phyloP scores from a whole-genome alignment of 2,329 filamentous ascomycete genomes.

The Xylaria multiplex region DNA sequence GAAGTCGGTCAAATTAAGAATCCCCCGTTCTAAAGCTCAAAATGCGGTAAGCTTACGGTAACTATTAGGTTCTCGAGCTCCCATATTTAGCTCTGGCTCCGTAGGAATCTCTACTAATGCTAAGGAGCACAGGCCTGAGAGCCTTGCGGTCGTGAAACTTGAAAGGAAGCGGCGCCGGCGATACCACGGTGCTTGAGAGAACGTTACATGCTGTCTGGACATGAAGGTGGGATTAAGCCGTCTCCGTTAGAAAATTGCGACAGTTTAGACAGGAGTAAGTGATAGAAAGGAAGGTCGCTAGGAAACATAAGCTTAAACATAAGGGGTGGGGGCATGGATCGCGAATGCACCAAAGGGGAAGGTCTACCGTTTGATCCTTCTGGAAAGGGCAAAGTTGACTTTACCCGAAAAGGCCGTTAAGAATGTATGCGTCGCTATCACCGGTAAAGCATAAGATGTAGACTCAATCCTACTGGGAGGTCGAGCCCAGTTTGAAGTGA shows the following conservation, averaged over 20 bases:
- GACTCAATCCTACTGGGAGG: constrained; percentile 16
- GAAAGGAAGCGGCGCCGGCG: constrained; percentile 23
- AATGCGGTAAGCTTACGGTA: constrained; percentile 19
- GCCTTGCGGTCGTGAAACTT: constrained; percentile 22
- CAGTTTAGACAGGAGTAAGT: constrained; percentile 25
- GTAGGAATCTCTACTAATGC: constrained; percentile 19
- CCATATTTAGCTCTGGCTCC: constrained; percentile 24
- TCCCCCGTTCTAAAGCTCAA: constrained; percentile 17
- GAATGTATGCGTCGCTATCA: constrained; percentile 9
- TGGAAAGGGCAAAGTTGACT: constrained; percentile 23
- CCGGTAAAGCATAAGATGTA: constrained; percentile 12
- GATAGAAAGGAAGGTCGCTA: constrained; percentile 26
- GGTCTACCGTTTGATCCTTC: constrained; percentile 25
- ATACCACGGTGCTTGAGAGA: constrained; percentile 24
- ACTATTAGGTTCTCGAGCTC: constrained; percentile 27
- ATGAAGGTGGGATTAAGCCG: constrained; percentile 24
- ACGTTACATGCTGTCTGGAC: constrained; percentile 24
- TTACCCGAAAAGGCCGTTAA: constrained; percentile 21
- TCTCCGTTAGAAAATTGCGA: constrained; percentile 22
- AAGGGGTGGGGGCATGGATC: constrained; percentile 21
- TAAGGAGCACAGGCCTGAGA: constrained; percentile 20
- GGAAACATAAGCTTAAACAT: constrained; percentile 20
- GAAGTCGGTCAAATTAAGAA: constrained; percentile 22
- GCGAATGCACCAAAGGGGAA: constrained; percentile 26
- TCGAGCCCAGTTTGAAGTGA: constrained; percentile 14